phyloP scores from a whole-genome alignment of 1,284 basidiomycete genomes.

The Inonotus hispidus region DNA sequence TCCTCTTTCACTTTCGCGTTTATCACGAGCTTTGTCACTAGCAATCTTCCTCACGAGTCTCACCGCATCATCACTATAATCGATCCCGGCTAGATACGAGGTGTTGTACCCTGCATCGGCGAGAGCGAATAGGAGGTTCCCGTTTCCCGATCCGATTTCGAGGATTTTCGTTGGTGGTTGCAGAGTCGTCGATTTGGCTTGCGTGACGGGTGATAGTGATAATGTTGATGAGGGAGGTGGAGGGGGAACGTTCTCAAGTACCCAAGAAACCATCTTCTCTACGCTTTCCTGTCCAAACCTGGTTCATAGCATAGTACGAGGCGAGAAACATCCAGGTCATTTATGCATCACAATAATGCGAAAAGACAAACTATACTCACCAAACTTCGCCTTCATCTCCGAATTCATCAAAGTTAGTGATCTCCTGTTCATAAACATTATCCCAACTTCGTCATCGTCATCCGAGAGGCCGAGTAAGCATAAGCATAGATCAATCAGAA shows the following conservation, averaged over 20 bases:
- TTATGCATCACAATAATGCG: not conserved
- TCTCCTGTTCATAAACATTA: slow-evolving; percentile 62
- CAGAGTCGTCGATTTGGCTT: no score
- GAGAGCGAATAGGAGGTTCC: slow-evolving; percentile 75
- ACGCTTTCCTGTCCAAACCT: slow-evolving; percentile 85
- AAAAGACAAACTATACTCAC: slow-evolving; percentile 33
- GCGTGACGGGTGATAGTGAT: not conserved
- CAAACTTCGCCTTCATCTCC: slow-evolving; percentile 90
- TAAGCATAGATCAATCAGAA: not conserved
- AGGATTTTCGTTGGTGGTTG: slow-evolving; percentile 43
- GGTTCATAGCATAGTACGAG: not conserved
- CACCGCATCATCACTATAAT: slow-evolving; percentile 77
- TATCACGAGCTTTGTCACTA: slow-evolving; percentile 28
- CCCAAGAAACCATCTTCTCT: slow-evolving; percentile 78
- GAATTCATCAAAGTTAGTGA: slow-evolving; percentile 72
- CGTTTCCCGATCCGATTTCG: slow-evolving; percentile 83
- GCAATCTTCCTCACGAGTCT: slow-evolving; percentile 53
- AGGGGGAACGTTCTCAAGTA: slow-evolving; percentile 43
- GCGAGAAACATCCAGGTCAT: not conserved
- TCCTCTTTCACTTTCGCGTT: no score
- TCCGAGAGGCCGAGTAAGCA: no score
- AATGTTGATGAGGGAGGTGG: slow-evolving; percentile 15
- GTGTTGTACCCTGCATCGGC: slow-evolving; percentile 60
- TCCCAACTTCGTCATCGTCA: slow-evolving; percentile 66
- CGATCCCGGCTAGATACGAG: slow-evolving; percentile 60